Conservation (phyloP, 108 stramenopile species). For the Craspedostauros australis region DNA sequence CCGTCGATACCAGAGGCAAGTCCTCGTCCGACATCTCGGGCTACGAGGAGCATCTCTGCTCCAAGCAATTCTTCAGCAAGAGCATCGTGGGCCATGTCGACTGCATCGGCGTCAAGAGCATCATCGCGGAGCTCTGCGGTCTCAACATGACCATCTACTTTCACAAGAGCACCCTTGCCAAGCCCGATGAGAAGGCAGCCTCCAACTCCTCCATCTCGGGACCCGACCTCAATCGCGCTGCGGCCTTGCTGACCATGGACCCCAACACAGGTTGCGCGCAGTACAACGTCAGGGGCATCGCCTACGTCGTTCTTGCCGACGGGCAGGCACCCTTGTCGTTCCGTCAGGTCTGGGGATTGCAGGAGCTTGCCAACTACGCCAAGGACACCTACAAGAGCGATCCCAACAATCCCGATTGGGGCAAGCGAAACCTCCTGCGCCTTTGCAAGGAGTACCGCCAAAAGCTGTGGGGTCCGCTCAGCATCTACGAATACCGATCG, state of each 20-base stretch:
- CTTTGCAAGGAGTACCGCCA: slow-evolving; percentile 8
- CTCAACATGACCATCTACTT: slow-evolving; percentile 17
- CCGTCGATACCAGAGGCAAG: slow-evolving; percentile 16
- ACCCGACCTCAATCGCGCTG: slow-evolving; percentile 1
- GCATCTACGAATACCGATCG: slow-evolving; percentile 7
- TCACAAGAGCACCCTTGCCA: neutral
- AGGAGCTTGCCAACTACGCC: slow-evolving; percentile 12
- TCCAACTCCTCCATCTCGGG: neutral
- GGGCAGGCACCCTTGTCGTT: slow-evolving; percentile 6
- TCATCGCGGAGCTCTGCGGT: slow-evolving; percentile 29
- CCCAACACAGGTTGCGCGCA: slow-evolving; percentile 10
- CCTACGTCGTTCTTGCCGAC: slow-evolving; percentile 11
- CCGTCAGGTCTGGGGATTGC: slow-evolving; percentile 19
- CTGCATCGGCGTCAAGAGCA: slow-evolving; percentile 9
- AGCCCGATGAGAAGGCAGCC: too few relatives aligned
- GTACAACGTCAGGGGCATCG: slow-evolving; percentile 6
- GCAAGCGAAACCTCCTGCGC: slow-evolving; percentile 3
- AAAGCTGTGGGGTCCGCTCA: slow-evolving; percentile 8
- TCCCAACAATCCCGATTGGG: slow-evolving; percentile 9
- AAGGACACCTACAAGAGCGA: slow-evolving; percentile 13
- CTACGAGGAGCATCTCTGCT: slow-evolving; percentile 4
- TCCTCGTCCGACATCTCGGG: slow-evolving; percentile 7
- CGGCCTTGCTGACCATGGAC: slow-evolving; percentile 9
- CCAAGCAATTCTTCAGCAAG: neutral
- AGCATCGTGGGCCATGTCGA: neutral